Evolutionary conservation across 805 yeast species (phyloP).

Genomic region (Barnettozyma populi): DNA sequence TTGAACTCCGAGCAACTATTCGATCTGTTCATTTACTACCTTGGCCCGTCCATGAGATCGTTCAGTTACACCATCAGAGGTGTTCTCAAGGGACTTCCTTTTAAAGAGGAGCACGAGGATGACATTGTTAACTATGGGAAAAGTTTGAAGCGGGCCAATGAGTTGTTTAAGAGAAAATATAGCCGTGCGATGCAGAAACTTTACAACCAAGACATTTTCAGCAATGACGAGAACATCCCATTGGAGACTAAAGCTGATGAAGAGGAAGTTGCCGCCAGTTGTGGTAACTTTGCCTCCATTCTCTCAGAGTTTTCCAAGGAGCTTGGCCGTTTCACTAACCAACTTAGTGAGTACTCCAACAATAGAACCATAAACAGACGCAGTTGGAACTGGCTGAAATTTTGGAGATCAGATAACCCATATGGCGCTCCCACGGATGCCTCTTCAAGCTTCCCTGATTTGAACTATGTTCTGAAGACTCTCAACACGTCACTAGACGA

Average conservation of each 20-base stretch:
- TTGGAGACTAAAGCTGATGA: conserved; percentile 48
- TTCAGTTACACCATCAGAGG: conserved; percentile 58
- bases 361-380: conserved; percentile 6
- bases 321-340: conserved; percentile 40
- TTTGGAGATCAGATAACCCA: conserved; percentile 35
- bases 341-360: conserved; percentile 36
- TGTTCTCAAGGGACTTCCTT: conserved; percentile 55
- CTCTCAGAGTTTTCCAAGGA: conserved; percentile 60
- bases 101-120: conserved; percentile 37
- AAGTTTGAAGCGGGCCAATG: conserved; percentile 47
- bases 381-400: conserved; percentile 48
- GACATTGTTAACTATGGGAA: conserved; percentile 38
- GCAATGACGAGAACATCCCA: conserved; percentile 5
- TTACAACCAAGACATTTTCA: conserved; percentile 34
- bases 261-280: conserved; percentile 79
- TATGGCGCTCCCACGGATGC: neutral
- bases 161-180: conserved; percentile 53
- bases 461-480: conserved; percentile 12
- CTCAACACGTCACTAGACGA: conserved; percentile 23
- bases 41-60: conserved; percentile 71
- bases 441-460: conserved; percentile 9
- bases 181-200: conserved; percentile 49
- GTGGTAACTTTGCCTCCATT: conserved; percentile 72
- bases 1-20: conserved; percentile 40
- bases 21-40: conserved; percentile 56